Evolutionary conservation across 148 eudicot genomes (phyloP).

Genomic region (Agrostemma githago): DNA sequence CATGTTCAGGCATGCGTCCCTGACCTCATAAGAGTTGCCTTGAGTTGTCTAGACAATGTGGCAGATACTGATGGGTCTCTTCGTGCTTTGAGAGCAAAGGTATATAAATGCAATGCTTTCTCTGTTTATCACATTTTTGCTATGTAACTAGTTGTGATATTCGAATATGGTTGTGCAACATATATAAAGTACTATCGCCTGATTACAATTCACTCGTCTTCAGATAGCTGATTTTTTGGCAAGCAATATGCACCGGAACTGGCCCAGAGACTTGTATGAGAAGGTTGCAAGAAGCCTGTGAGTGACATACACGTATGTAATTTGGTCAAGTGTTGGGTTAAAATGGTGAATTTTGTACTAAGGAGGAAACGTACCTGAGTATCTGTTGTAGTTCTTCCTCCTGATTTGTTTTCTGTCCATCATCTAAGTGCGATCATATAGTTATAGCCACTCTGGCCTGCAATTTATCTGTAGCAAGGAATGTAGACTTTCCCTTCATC

Average conservation of each 20-base stretch:
- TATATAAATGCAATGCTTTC: conserved; percentile 17
- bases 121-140: background rate
- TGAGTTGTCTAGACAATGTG: conserved; percentile 71
- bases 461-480: too few relatives aligned
- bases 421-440: too few relatives aligned
- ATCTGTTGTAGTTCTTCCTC: too few relatives aligned
- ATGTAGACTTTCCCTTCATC: too few relatives aligned
- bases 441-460: too few relatives aligned
- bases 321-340: background rate
- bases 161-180: background rate
- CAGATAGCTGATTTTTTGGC: conserved; percentile 95
- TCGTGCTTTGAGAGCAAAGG: conserved; percentile 91
- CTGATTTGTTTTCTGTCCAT: too few relatives aligned
- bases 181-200: background rate
- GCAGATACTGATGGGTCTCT: conserved; percentile 88
- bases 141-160: background rate
- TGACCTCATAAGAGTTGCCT: conserved; percentile 80
- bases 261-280: conserved; percentile 89
- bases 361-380: background rate
- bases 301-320: conserved; percentile 6
- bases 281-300: conserved; percentile 80
- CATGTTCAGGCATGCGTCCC: conserved; percentile 92
- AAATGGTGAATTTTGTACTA: conserved; percentile 19
- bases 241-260: conserved; percentile 72
- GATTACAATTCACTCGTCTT: conserved; percentile 11